A percentile compares a stretch with the other conserved stretches of the same genome.
Conservation (phyloP, 176 grass and related monocot species). For the Elymus sibiricus region DNA sequence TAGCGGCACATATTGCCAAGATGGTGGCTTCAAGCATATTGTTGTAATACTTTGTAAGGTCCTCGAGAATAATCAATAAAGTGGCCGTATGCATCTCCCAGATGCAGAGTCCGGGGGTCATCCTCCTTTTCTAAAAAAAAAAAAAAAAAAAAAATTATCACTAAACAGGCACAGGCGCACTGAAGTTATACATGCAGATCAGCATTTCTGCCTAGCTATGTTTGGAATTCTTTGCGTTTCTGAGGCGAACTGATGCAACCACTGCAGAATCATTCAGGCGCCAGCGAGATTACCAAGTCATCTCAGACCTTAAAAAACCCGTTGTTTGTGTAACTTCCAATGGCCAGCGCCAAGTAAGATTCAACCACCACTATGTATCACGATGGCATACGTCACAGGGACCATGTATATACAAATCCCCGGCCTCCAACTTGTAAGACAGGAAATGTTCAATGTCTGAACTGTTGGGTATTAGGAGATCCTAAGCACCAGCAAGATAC, state of each 20-base stretch:
- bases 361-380: background rate
- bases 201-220: too few relatives aligned
- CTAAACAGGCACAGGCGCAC: too few relatives aligned
- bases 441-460: constrained; percentile 31
- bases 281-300: background rate
- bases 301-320: background rate
- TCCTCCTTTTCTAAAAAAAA: too few relatives aligned
- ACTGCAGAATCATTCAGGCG: constrained; percentile 30
- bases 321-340: background rate
- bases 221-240: background rate
- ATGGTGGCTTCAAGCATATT: too few relatives aligned
- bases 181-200: too few relatives aligned
- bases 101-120: too few relatives aligned
- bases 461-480: constrained; percentile 12
- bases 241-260: background rate
- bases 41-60: too few relatives aligned
- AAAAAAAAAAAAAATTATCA: too few relatives aligned
- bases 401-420: background rate
- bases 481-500: background rate
- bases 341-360: background rate
- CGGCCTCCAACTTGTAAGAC: constrained; percentile 40
- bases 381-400: constrained; percentile 23
- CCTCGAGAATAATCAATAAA: too few relatives aligned
- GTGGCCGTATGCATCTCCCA: too few relatives aligned
- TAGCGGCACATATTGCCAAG: too few relatives aligned